A percentile compares a stretch with the other conserved stretches of the same genome.
phyloP scores from a whole-genome alignment of 768 basidiomycete species.

The Chalciporus pseudorubinellus region DNA sequence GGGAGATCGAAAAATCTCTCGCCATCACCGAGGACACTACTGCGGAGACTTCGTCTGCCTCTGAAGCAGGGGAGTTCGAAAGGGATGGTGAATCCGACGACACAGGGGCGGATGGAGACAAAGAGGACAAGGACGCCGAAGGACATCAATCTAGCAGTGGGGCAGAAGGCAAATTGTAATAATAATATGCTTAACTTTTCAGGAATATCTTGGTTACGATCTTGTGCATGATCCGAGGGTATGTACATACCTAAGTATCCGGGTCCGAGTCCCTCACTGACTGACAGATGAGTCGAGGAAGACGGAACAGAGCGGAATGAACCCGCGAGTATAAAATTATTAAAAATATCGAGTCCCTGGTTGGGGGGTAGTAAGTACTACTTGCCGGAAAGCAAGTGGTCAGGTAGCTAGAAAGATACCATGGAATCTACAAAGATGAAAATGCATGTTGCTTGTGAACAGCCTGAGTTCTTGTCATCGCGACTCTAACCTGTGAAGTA shows the following conservation, averaged over 20 bases:
- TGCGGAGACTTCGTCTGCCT: not conserved
- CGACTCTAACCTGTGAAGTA: too few species aligned
- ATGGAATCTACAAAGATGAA: conserved; percentile 3
- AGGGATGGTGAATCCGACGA: not conserved
- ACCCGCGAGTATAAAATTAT: too few species aligned
- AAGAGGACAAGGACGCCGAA: not conserved
- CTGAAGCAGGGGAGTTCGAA: conserved; percentile 1
- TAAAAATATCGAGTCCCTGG: too few species aligned
- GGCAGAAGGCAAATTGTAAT: conserved; percentile 12
- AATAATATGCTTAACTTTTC: not conserved
- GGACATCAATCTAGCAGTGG: not conserved
- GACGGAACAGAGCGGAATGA: too few species aligned
- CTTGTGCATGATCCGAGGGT: not conserved
- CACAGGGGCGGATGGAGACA: not conserved
- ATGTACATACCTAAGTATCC: too few species aligned
- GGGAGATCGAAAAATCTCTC: conserved; percentile 21
- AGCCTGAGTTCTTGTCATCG: too few species aligned
- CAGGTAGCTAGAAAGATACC: not conserved
- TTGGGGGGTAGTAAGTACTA: too few species aligned
- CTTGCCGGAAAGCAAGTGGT: not conserved
- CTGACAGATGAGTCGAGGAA: too few species aligned
- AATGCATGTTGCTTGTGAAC: too few species aligned
- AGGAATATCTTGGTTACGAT: not conserved
- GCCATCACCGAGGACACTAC: conserved; percentile 11
- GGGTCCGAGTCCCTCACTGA: too few species aligned